A percentile compares a stretch with the other conserved stretches of the same genome.
Conservation (phyloP, 768 basidiomycete species). For the Cyclocybe cylindracea region DNA sequence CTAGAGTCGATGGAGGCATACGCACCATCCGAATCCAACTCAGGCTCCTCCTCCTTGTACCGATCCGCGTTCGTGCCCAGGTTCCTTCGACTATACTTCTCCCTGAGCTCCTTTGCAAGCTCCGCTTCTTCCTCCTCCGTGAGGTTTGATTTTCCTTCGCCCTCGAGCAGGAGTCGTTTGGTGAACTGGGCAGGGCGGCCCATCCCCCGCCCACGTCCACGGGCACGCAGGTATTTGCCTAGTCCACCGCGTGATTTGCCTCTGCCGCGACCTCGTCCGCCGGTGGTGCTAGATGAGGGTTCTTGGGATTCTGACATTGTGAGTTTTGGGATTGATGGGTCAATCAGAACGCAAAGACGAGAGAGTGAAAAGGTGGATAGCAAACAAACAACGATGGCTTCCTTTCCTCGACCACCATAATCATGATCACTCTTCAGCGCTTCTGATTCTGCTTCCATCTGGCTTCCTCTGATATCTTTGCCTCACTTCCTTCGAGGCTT, state of each 20-base stretch:
- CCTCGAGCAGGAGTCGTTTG: slow-evolving; percentile 62
- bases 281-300: slow-evolving; percentile 1
- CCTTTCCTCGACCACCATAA: no score
- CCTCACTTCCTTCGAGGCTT: no score
- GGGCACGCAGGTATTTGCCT: slow-evolving; percentile 74
- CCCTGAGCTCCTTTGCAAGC: slow-evolving; percentile 44
- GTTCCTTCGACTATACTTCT: slow-evolving; percentile 57
- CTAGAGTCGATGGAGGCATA: neutral
- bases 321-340: neutral
- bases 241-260: slow-evolving; percentile 66
- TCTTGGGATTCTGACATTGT: slow-evolving; percentile 16
- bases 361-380: no score
- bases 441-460: no score
- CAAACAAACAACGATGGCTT: no score
- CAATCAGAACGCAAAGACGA: no score
- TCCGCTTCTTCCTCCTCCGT: slow-evolving; percentile 51
- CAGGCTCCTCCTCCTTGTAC: slow-evolving; percentile 69
- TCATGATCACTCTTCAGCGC: no score
- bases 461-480: no score
- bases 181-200: slow-evolving; percentile 70
- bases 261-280: slow-evolving; percentile 46
- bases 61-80: slow-evolving; percentile 74
- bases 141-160: slow-evolving; percentile 43
- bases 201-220: slow-evolving; percentile 58
- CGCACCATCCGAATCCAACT: slow-evolving; percentile 72